Percentiles rank a stretch among this genome's conserved stretches.
Conservation (phyloP, 148 eudicot genomes). For the Beta vulgaris region DNA sequence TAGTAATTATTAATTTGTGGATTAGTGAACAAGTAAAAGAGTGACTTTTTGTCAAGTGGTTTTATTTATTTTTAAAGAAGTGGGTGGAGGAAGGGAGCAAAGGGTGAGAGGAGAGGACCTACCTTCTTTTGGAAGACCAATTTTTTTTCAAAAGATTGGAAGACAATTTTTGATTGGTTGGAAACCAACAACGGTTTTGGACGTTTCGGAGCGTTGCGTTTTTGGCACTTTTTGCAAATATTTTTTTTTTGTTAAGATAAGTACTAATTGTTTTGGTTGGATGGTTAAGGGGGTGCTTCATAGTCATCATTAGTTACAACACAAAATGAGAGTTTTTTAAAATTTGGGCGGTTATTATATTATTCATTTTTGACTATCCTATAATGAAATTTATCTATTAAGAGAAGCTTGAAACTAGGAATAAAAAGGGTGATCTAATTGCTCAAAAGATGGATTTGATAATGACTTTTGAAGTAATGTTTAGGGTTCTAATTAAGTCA, state of each 20-base stretch:
- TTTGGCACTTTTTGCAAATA: constrained; percentile 9
- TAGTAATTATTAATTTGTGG: constrained; percentile 5
- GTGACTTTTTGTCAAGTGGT: neutral
- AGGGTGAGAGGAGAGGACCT: neutral
- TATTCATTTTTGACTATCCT: neutral
- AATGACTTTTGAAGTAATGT: no score
- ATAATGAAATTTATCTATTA: neutral
- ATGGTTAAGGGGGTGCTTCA: constrained; percentile 5
- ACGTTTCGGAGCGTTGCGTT: constrained; percentile 20
- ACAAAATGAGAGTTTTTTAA: neutral
- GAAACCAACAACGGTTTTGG: constrained; percentile 28
- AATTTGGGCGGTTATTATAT: neutral
- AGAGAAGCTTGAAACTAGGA: no score
- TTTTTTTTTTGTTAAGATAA: constrained; percentile 6
- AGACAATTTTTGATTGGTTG: constrained; percentile 20
- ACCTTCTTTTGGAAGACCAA: neutral
- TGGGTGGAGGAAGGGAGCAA: constrained; percentile 13
- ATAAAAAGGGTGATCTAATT: no score
- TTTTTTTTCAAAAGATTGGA: neutral
- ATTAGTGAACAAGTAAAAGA: constrained; percentile 15
- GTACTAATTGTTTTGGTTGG: neutral
- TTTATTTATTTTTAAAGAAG: constrained; percentile 5
- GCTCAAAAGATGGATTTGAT: no score
- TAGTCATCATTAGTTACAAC: neutral
- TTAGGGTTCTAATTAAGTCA: no score